phyloP scores from a whole-genome alignment of 257 asterid species.

The Solanum medicagineum region DNA sequence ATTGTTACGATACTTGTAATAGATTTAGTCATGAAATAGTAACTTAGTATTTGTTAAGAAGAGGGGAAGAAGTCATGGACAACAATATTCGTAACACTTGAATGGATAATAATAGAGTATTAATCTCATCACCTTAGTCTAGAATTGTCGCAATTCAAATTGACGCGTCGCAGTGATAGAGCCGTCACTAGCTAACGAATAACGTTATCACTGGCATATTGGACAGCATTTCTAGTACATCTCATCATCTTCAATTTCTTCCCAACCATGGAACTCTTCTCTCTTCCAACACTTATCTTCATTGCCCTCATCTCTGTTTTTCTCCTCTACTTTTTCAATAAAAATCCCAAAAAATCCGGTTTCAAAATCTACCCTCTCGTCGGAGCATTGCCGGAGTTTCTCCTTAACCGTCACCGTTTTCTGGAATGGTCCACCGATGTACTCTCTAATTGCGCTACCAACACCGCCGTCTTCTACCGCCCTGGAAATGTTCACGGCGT shows the following conservation, averaged over 20 bases:
- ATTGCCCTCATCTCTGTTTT: slow-evolving; percentile 7
- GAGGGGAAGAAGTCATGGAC: too few species aligned
- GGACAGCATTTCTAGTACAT: neutral
- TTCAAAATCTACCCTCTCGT: slow-evolving; percentile 48
- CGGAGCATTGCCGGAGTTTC: slow-evolving; percentile 65
- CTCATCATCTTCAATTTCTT: neutral
- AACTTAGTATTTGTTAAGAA: too few species aligned
- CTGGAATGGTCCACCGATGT: slow-evolving; percentile 62
- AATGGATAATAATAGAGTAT: too few species aligned
- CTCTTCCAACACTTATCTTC: slow-evolving; percentile 11
- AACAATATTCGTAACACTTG: too few species aligned
- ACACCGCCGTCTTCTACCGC: slow-evolving; percentile 59
- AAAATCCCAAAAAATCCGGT: slow-evolving; percentile 14
- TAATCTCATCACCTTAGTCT: too few species aligned
- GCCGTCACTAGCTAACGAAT: too few species aligned
- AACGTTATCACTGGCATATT: too few species aligned
- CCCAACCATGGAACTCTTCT: slow-evolving; percentile 15
- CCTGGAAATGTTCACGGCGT: slow-evolving; percentile 68
- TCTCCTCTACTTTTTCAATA: neutral
- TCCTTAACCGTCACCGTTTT: slow-evolving; percentile 77
- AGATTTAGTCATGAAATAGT: too few species aligned
- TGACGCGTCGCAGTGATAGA: too few species aligned
- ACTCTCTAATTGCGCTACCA: slow-evolving; percentile 39
- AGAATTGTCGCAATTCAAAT: too few species aligned
- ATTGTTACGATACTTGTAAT: too few species aligned